Evolutionary conservation across 768 basidiomycete species (phyloP).

Genomic region (Pleurotus eryngii): DNA sequence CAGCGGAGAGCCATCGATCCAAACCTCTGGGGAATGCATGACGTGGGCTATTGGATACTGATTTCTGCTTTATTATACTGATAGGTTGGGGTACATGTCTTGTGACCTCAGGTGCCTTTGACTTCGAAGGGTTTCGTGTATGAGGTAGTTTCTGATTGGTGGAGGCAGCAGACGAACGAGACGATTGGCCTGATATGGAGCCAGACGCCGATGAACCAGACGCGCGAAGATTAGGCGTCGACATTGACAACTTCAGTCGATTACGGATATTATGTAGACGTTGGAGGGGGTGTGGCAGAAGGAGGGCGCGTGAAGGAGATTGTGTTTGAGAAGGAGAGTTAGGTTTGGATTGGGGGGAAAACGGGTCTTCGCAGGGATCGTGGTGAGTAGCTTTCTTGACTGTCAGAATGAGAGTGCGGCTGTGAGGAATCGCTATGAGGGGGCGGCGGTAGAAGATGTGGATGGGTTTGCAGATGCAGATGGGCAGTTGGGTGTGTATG

Average conservation of each 20-base stretch:
- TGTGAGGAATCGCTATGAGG: constrained; percentile 5
- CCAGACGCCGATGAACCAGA: constrained; percentile 11
- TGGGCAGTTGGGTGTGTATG: not conserved
- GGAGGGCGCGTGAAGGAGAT: not conserved
- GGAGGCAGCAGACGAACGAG: not conserved
- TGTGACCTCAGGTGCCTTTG: not conserved
- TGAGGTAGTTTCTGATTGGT: not conserved
- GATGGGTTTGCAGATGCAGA: constrained; percentile 7
- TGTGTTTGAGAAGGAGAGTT: constrained; percentile 9
- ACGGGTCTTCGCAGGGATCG: not conserved
- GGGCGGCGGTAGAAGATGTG: constrained; percentile 15
- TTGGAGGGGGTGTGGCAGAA: not conserved
- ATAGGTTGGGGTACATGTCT: not conserved
- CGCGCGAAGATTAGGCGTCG: constrained; percentile 60
- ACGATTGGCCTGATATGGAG: constrained; percentile 13
- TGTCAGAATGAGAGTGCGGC: constrained; percentile 5
- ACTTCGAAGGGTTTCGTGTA: not conserved
- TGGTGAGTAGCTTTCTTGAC: not conserved
- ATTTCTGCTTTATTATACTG: not conserved
- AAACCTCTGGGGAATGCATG: constrained; percentile 34
- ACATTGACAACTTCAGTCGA: constrained; percentile 50
- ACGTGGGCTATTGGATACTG: constrained; percentile 12
- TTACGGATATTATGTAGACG: not conserved
- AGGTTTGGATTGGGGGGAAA: not conserved
- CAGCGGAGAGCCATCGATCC: constrained; percentile 68